These are phyloP conservation scores for Phytophthora parvispora DNA, from an alignment of 352 stramenopile genomes.

Conservation along the genomic window DNA sequence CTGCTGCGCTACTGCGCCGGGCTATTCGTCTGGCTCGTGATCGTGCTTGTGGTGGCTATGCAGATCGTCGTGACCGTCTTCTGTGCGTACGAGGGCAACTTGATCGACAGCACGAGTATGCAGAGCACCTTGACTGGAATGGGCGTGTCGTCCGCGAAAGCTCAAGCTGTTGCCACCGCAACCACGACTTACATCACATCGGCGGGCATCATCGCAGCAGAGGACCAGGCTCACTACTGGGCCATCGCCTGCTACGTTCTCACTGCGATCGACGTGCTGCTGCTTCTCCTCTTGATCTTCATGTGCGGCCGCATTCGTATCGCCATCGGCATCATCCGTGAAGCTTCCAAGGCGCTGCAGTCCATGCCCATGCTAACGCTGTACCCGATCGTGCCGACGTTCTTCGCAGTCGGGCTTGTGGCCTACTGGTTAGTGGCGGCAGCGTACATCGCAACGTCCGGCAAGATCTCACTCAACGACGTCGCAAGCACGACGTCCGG, in stretches of 20 bases:
- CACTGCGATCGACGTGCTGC: conserved; percentile 65
- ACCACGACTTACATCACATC: conserved; percentile 69
- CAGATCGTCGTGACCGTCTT: conserved; percentile 81
- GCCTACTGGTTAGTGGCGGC: conserved; percentile 84
- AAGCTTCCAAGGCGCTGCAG: conserved; percentile 84
- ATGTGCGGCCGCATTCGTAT: conserved; percentile 88
- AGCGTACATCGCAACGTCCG: conserved; percentile 83
- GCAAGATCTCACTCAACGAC: conserved; percentile 59
- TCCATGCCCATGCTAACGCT: conserved; percentile 84
- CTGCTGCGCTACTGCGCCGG: conserved; percentile 81
- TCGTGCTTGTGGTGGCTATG: conserved; percentile 73
- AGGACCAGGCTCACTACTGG: conserved; percentile 78
- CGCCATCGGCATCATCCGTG: conserved; percentile 89
- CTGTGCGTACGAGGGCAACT: conserved; percentile 75
- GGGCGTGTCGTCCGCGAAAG: conserved; percentile 49
- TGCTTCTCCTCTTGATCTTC: conserved; percentile 81
- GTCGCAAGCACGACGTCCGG: conserved; percentile 39
- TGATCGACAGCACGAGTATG: conserved; percentile 64
- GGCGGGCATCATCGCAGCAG: conserved; percentile 49
- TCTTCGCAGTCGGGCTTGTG: conserved; percentile 74
- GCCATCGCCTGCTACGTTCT: conserved; percentile 82
- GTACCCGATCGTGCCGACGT: conserved; percentile 76
- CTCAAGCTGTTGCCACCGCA: conserved; percentile 41
- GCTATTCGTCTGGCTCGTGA: conserved; percentile 84
- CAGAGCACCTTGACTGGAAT: conserved; percentile 61